These are phyloP conservation scores for Hemerocallis citrina DNA, from an alignment of 106 monocot species.

Conservation along the genomic window DNA sequence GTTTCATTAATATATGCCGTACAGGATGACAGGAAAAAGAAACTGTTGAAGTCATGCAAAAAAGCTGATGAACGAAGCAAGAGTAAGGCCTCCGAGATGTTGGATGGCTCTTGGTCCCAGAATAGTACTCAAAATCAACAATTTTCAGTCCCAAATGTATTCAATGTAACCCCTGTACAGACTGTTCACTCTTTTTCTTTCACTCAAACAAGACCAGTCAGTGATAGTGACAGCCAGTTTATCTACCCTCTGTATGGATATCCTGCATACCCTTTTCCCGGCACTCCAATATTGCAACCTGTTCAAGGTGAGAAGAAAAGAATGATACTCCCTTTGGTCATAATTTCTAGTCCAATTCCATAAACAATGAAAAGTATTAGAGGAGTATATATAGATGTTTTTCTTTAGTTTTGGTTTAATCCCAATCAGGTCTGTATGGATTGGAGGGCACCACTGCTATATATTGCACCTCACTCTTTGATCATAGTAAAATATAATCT, in stretches of 20 bases:
- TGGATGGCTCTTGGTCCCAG: neutral
- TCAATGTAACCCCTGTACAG: neutral
- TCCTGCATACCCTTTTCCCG: conserved; percentile 36
- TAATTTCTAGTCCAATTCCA: conserved; percentile 14
- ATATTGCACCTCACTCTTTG: too few relatives aligned
- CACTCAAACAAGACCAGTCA: neutral
- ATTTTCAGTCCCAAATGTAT: neutral
- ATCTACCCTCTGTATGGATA: conserved; percentile 50
- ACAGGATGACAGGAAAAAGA: conserved; percentile 9
- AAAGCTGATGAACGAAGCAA: conserved; percentile 9
- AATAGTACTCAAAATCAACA: neutral
- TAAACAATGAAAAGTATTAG: too few relatives aligned
- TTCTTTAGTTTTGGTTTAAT: too few relatives aligned
- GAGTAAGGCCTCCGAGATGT: neutral
- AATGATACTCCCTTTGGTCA: conserved; percentile 15
- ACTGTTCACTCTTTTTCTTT: neutral
- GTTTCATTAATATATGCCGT: neutral
- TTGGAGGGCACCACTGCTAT: too few relatives aligned
- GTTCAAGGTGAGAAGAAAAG: conserved; percentile 16
- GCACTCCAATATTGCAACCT: conserved; percentile 18
- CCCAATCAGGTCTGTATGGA: too few relatives aligned
- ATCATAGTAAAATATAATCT: too few relatives aligned
- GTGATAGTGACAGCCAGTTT: conserved; percentile 20
- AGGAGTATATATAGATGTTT: too few relatives aligned
- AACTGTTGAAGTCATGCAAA: conserved; percentile 7